Conservation (phyloP, 805 yeast species). For the Pichia thaimueangensis region DNA sequence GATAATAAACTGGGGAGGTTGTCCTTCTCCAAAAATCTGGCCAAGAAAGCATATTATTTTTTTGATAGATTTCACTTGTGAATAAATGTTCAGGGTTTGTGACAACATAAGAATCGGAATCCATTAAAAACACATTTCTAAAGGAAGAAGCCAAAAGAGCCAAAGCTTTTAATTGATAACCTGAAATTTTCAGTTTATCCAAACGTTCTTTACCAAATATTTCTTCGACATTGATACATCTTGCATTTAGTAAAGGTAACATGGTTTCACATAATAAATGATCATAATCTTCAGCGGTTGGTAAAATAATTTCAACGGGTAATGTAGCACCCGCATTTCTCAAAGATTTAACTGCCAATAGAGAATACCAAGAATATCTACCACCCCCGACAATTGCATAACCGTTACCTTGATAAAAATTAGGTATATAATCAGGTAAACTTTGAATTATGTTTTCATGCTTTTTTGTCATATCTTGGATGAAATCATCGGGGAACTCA, state of each 20-base stretch:
- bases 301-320: slow-evolving; percentile 26
- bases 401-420: slow-evolving; percentile 25
- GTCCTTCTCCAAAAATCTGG: slow-evolving; percentile 71
- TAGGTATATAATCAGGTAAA: slow-evolving; percentile 36
- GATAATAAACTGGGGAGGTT: slow-evolving; percentile 53
- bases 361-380: slow-evolving; percentile 35
- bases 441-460: slow-evolving; percentile 40
- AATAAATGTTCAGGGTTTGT: slow-evolving; percentile 46
- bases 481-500: slow-evolving; percentile 32
- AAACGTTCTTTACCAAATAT: slow-evolving; percentile 29
- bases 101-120: slow-evolving; percentile 41
- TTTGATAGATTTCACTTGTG: slow-evolving; percentile 36
- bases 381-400: slow-evolving; percentile 41
- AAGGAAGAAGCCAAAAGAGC: slow-evolving; percentile 44
- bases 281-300: slow-evolving; percentile 14
- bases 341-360: slow-evolving; percentile 34
- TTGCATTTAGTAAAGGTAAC: slow-evolving; percentile 35
- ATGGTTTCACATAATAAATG: slow-evolving; percentile 28
- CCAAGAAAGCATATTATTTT: slow-evolving; percentile 51
- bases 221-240: slow-evolving; percentile 35
- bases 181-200: slow-evolving; percentile 21
- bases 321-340: slow-evolving; percentile 37
- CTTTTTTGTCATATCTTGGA: slow-evolving; percentile 38
- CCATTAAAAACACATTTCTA: slow-evolving; percentile 40
- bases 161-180: slow-evolving; percentile 36